Percentiles rank a stretch among this genome's conserved stretches.
phyloP scores from a whole-genome alignment of 2,329 filamentous ascomycete genomes.

The Paecilomyces sp. region DNA sequence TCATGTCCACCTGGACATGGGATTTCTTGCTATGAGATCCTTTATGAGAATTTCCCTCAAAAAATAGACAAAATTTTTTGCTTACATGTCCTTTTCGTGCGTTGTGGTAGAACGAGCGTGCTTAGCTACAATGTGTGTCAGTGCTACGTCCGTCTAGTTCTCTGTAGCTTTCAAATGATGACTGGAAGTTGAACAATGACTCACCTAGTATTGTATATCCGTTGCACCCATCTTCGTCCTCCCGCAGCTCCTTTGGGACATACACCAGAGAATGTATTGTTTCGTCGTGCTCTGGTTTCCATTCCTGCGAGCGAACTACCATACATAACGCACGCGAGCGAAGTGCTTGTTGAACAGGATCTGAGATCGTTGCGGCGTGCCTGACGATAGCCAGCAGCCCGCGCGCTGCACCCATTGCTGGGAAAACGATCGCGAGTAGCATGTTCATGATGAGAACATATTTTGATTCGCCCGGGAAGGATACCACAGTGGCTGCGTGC shows the following conservation, averaged over 20 bases:
- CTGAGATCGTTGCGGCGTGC: conserved; percentile 8
- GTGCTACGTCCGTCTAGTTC: not conserved
- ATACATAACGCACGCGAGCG: conserved; percentile 20
- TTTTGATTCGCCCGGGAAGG: conserved; percentile 19
- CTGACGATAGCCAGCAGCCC: conserved; percentile 19
- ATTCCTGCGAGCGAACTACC: conserved; percentile 17
- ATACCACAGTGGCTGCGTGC: conserved; percentile 27
- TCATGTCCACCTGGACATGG: not conserved
- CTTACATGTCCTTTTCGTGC: not conserved
- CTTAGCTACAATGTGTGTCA: not conserved
- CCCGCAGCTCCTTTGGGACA: not conserved
- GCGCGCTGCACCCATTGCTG: conserved; percentile 15
- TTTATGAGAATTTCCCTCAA: not conserved
- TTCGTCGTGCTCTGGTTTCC: conserved; percentile 14
- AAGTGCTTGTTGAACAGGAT: conserved; percentile 17
- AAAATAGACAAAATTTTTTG: not conserved
- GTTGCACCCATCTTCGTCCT: conserved; percentile 8
- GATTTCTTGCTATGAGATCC: not conserved
- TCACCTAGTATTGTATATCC: not conserved
- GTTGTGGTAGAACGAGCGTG: not conserved
- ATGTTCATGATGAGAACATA: conserved; percentile 9
- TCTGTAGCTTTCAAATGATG: not conserved
- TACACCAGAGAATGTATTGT: conserved; percentile 8
- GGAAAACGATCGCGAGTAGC: conserved; percentile 17
- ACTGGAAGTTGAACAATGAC: not conserved